Evolutionary conservation across 306 rosid genomes (phyloP), one percentile per base, ranked within the genome.

Genomic region (Aeschynomene evenia): DNA sequence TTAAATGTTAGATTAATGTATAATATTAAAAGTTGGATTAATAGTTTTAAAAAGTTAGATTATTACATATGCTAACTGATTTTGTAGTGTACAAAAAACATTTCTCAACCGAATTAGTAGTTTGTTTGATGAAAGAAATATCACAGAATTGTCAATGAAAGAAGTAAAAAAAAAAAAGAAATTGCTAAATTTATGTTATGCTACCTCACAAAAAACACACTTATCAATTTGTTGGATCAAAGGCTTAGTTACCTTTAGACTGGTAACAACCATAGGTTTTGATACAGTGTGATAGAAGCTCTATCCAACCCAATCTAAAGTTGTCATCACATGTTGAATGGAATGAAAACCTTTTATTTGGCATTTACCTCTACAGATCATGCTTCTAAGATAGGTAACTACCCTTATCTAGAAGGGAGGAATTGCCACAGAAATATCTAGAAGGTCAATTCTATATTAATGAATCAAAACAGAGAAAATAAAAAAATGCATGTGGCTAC

Each of bases 361-460:
- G 2, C 34, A 18, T 60, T n/a, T 48, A 40, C 37, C 15, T 22
- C 11, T 23, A 22, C 14, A 24, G 69, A 54, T 23, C 59, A 37
- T 58, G 29, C 46, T 66, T 75, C 24, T 60, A 63, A n/a, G 63
- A 45, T 57, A 53, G 72, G 26, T 49, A 67, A 43, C 43, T 72
- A 14, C 45, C 14, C 4, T n/a, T 24, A 48, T 39, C 4, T 29
- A 50, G 36, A 23, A 46, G 7, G 5, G 7, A 45, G 62, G 60
- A 71, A 58, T 59, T 28, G 24, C 18, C 16, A 23, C 21, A 58
- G 21, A 29, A 64, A 65, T 63, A 65, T 54, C 34, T 71, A 20
- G 53, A 52, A 45, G 77, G 68, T 79, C 9, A 34, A 71, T 42
- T 68, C 56, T 51, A 60, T 45, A 76, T 71, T 73, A 70, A 42